Percentiles rank a stretch among this genome's conserved stretches.
These are phyloP conservation scores for Solanum chacoense DNA, from an alignment of 305 asterid species.

Conservation along the genomic window DNA sequence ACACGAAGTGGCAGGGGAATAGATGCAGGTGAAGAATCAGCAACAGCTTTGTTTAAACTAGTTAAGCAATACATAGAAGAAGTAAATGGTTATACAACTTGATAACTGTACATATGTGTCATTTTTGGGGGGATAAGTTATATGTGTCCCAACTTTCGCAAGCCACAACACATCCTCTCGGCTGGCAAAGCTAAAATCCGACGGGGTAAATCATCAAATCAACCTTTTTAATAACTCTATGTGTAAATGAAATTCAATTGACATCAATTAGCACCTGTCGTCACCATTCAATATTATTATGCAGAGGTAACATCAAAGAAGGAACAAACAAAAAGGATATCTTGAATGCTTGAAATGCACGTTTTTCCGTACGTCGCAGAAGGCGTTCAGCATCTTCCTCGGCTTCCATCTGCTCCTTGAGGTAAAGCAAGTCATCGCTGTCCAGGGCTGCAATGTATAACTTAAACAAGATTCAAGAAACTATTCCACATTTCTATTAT, in stretches of 20 bases:
- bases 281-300: background rate
- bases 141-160: too few relatives aligned
- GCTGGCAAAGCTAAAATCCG: too few relatives aligned
- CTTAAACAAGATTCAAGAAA: conserved; percentile 20
- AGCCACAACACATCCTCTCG: too few relatives aligned
- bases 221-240: too few relatives aligned
- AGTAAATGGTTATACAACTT: background rate
- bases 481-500: background rate
- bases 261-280: background rate
- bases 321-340: conserved; percentile 52
- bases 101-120: too few relatives aligned
- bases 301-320: background rate
- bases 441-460: conserved; percentile 74
- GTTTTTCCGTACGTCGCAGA: conserved; percentile 83
- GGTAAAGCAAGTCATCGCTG: conserved; percentile 93
- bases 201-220: too few relatives aligned
- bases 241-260: background rate
- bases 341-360: conserved; percentile 91
- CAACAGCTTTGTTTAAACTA: conserved; percentile 59
- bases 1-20: conserved; percentile 86
- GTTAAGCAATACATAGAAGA: conserved; percentile 31
- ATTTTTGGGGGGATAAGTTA: too few relatives aligned
- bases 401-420: conserved; percentile 98
- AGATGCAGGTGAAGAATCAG: conserved; percentile 64
- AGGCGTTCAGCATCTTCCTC: conserved; percentile 96